phyloP scores from a whole-genome alignment of 192 early-diverging fungal genomes.

The Funneliformis mosseae region DNA sequence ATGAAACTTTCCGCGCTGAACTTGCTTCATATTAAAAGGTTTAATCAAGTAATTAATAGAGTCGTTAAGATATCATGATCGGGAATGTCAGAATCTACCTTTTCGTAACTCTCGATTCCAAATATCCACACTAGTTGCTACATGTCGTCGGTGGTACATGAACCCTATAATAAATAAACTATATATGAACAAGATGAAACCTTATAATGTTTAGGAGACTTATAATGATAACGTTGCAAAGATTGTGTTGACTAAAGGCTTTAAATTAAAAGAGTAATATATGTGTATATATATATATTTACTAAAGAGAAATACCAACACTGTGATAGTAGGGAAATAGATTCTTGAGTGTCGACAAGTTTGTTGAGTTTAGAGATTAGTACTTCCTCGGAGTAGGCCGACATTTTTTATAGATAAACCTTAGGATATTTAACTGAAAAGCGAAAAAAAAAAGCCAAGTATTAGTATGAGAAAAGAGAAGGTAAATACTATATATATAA shows the following conservation, averaged over 20 bases:
- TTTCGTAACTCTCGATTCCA: constrained; percentile 25
- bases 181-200: neutral
- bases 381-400: constrained; percentile 17
- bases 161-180: constrained; percentile 23
- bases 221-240: neutral
- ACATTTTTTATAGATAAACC: neutral
- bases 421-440: too few species aligned
- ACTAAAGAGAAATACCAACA: constrained; percentile 29
- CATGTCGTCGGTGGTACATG: constrained; percentile 35
- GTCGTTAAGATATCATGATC: neutral
- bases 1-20: constrained; percentile 24
- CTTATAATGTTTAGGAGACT: neutral
- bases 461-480: too few species aligned
- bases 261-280: neutral
- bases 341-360: constrained; percentile 36
- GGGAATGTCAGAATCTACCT: neutral
- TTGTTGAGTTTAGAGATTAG: constrained; percentile 32
- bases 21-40: constrained; percentile 11
- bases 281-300: neutral
- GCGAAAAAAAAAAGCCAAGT: neutral
- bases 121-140: constrained; percentile 32
- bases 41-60: neutral
- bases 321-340: constrained; percentile 36
- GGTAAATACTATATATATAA: too few species aligned
- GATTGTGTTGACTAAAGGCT: neutral